Base-by-base conservation (phyloP, 2,329 filamentous ascomycete species). In the Ophiostoma piceae region DNA sequence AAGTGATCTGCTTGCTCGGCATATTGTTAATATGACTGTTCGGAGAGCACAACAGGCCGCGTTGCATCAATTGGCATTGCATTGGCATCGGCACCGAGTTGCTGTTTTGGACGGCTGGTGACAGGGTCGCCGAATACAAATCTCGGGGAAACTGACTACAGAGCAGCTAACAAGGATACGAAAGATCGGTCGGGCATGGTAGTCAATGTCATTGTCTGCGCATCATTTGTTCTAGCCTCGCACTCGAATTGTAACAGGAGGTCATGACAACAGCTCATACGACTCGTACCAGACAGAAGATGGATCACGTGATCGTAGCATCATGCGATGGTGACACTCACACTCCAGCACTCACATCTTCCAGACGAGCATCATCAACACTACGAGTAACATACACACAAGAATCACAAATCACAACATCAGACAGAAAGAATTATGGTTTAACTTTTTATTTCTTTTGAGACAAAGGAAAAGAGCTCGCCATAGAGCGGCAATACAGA, bases 401-500 rank as follows among this genome's bases (percentile, higher is more conserved):
- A 57, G 3, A 12, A 26, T 26, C 51, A 57, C 22, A 57, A 2
- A 1, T 26, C n/a, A 12, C n/a, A 22, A 6, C 2, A 8, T 29
- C 3, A 22, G 7, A 7, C 9, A 9, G 0, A 57, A 54, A 14
- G 47, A 11, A 14, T 57, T 57, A 57, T 29, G 65, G 22, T 66
- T 66, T 43, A 29, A 66, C 35, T 39, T 66, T 66, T 66, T 66
- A 66, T 47, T 66, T 66, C 64, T 41, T 66, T 66, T 41, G 37
- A 32, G 57, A 62, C 57, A 66, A 66, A 66, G 65, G 65, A 66
- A 66, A 66, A 29, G 14, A 41, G 64, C 64, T 57, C 51, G 65
- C 39, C 65, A 66, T 66, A 66, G n/a, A 66, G 57, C 57, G 22
- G 26, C 57, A 62, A 32, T 62, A 32, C 16, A 66, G n/a, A 16